Evolutionary conservation across 371 early-diverging fungal species (phyloP), one percentile per base, ranked within the genome.

Genomic region (Mortierella sp.): DNA sequence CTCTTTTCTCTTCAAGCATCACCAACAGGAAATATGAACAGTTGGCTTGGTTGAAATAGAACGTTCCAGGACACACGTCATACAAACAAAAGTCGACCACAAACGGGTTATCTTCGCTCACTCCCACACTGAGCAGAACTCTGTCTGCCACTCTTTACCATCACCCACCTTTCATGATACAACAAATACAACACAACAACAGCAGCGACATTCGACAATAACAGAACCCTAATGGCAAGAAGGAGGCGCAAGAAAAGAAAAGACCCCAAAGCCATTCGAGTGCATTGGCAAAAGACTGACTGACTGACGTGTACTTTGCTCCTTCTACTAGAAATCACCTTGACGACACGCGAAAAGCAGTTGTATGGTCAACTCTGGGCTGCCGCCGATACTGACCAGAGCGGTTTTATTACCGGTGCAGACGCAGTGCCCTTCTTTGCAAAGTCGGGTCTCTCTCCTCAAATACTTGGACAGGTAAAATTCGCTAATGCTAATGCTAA

Each of bases 341-440:
- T 95, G 56, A 91, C 91, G 12, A 82, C 91, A 48, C 91, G 93
- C 48, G 98, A 98, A 85, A 90, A 90, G 77, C 86, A 90, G 70
- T 88, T 90, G 5, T 98, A 94, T 87, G 84, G 89, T 7, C 90
- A 95, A 71, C 82, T 95, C 27, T 97, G 96, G 80, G 88, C 90
- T 75, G 87, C 91, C 6, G 95, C 95, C 0, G 97, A 97, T 87
- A 82, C 88, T 24, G 91, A 92, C 51, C 88, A 89, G 54, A 94
- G 93, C 82, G 95, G 96, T 21, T 87, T 93, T 49, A 90, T 98
- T 35, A 89, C 92, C 14, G 95, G 97, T 51, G 91, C 94, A 70
- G 92, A 92, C 72, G 96, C 97, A 7, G 95, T 96, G 70, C 91
- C 92, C 4, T 97, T 97, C 84, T 91, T 97, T 78, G 91, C 91